Base-by-base conservation (phyloP, 2,329 filamentous ascomycete genomes). In the Talaromyces pinophilus region DNA sequence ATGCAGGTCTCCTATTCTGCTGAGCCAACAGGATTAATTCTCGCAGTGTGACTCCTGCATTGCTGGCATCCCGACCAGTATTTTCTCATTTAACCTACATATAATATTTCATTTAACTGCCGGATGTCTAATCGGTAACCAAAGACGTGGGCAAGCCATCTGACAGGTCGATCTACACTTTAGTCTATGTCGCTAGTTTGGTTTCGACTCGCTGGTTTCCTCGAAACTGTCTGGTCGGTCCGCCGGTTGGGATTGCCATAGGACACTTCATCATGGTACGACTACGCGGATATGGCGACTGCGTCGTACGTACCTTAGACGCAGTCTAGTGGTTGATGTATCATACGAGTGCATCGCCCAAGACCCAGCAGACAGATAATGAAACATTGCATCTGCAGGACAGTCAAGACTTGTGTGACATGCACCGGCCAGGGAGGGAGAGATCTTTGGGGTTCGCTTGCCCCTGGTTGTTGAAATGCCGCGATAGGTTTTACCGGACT, bases 91-190 rank as follows among this genome's bases (percentile, higher is more conserved):
- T 57, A 57, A 22, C n/a, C 11, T 54, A 54, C 50, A 33, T 30
- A 13, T 28, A 17, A 28, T 8, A 30, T 52, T 13, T 28, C 22
- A 28, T 28, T 7, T 30, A n/a, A 40, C n/a, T 57, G 22, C n/a
- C 30, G 52, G 50, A 6, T 35, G 52, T 35, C 52, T 13, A 19
- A 40, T 57, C 50, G 33, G 33, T 22, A 57, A 19, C 30, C n/a
- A 6, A 15, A 22, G 54, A 11, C 30, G 28, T 55, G 52, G 52
- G 17, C 28, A 57, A 38, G 30, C 30, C 33, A 11, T 57, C 33
- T 57, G 54, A 57, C 54, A 57, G 54, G 54, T 57, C 33, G 30
- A 57, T 57, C 54, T 57, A 57, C 54, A 54, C 50, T 33, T 54
- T 54, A 54, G 50, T 3, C 28, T 54, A 28, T 54, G 28, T 54